Conservation (phyloP, 192 early-diverging fungal species). For the Geosiphon pyriformis region DNA sequence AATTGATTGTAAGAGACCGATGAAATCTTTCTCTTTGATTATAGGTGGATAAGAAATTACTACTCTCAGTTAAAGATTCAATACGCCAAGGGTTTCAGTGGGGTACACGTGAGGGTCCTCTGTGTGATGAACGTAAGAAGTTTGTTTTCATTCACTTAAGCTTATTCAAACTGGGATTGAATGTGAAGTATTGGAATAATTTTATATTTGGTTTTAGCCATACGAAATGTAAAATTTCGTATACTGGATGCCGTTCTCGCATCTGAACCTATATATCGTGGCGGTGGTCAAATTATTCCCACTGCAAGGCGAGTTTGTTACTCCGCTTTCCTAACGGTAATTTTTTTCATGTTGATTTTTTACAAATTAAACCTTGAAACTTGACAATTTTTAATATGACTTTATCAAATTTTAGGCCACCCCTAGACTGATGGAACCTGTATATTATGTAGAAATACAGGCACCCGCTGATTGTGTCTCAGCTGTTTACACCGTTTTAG, state of each 20-base stretch:
- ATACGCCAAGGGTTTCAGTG: conserved; percentile 97
- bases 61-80: conserved; percentile 75
- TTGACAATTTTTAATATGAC: not conserved
- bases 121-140: conserved; percentile 95
- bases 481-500: conserved; percentile 90
- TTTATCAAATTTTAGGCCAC: conserved; percentile 62
- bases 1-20: not conserved
- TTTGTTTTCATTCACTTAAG: conserved; percentile 1
- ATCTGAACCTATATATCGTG: conserved; percentile 82
- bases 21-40: not conserved
- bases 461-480: conserved; percentile 94
- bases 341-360: conserved; percentile 4
- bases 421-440: conserved; percentile 96
- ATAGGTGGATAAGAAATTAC: conserved; percentile 71
- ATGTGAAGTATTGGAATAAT: not conserved
- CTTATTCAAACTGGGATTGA: not conserved
- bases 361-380: not conserved
- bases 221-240: conserved; percentile 93
- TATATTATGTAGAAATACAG: conserved; percentile 95
- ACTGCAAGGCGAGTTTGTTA: conserved; percentile 95
- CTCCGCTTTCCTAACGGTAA: conserved; percentile 86
- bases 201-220: conserved; percentile 49
- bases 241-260: conserved; percentile 85
- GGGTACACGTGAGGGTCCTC: conserved; percentile 92
- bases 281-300: conserved; percentile 95